Conservation (phyloP, 2,329 filamentous ascomycete species). For the Clonostachys sp. region DNA sequence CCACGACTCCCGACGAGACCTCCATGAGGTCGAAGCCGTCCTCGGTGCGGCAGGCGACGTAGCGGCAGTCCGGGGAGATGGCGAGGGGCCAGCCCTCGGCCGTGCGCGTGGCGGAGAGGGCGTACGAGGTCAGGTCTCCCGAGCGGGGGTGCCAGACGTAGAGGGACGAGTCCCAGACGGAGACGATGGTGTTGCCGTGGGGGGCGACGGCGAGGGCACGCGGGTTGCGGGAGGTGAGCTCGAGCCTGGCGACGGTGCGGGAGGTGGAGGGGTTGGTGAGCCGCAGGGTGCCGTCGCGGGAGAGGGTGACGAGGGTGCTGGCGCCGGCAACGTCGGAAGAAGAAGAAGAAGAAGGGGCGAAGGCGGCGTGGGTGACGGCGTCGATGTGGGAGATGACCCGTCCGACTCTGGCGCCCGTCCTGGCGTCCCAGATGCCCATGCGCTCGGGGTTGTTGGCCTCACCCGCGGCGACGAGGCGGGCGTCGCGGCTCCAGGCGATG, state of each 20-base stretch:
- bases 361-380: slow-evolving; percentile 28
- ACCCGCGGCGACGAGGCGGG: slow-evolving; percentile 18
- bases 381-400: slow-evolving; percentile 27
- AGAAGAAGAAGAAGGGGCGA: slow-evolving; percentile 11
- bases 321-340: slow-evolving; percentile 6
- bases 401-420: slow-evolving; percentile 17
- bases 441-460: slow-evolving; percentile 13
- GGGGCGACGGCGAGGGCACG: slow-evolving; percentile 23
- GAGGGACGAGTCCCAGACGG: slow-evolving; percentile 30
- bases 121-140: slow-evolving; percentile 25
- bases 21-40: slow-evolving; percentile 35
- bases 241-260: slow-evolving; percentile 27
- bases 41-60: slow-evolving; percentile 31
- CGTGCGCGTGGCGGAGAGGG: slow-evolving; percentile 21
- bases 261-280: slow-evolving; percentile 22
- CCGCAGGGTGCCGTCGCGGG: slow-evolving; percentile 28
- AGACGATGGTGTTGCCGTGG: slow-evolving; percentile 24
- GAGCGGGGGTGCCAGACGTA: slow-evolving; percentile 28
- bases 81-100: slow-evolving; percentile 33
- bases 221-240: slow-evolving; percentile 17
- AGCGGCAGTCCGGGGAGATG: slow-evolving; percentile 29
- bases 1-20: slow-evolving; percentile 20
- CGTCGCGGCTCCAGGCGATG: slow-evolving; percentile 24
- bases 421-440: slow-evolving; percentile 24
- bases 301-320: slow-evolving; percentile 25